Conservation (phyloP, 768 basidiomycete species). For the Infundibulicybe gibba region DNA sequence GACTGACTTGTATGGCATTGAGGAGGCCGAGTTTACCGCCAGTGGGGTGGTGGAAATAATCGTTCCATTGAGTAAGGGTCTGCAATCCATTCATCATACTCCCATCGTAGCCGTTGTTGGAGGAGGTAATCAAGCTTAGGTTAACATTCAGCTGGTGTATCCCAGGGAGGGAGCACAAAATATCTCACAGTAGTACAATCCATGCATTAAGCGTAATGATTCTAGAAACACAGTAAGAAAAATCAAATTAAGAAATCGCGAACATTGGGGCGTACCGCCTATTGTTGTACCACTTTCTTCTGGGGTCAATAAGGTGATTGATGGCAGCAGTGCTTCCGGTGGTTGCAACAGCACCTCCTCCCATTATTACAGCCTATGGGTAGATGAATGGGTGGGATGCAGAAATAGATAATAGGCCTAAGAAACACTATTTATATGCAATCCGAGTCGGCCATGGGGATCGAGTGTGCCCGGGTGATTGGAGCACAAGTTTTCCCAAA, state of each 20-base stretch:
- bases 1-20: conserved; percentile 67
- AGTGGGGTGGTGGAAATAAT: conserved; percentile 54
- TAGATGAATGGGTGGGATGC: conserved; percentile 20
- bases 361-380: conserved; percentile 47
- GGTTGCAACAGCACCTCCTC: conserved; percentile 42
- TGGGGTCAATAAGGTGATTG: conserved; percentile 58
- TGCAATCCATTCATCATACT: conserved; percentile 83
- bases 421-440: conserved; percentile 11
- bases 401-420: conserved; percentile 27
- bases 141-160: neutral
- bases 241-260: neutral
- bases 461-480: too few relatives aligned
- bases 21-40: conserved; percentile 63
- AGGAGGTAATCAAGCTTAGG: conserved; percentile 66
- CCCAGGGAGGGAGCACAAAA: neutral
- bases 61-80: conserved; percentile 60
- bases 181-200: conserved; percentile 63
- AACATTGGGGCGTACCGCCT: conserved; percentile 48
- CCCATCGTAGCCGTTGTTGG: conserved; percentile 74
- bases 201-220: conserved; percentile 63
- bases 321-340: conserved; percentile 32
- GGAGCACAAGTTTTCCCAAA: too few relatives aligned
- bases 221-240: conserved; percentile 23
- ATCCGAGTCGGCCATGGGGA: too few relatives aligned
- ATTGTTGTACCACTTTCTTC: conserved; percentile 76